These are phyloP conservation scores for Phytophthora nicotianae DNA, from an alignment of 352 stramenopile species.

Conservation along the genomic window DNA sequence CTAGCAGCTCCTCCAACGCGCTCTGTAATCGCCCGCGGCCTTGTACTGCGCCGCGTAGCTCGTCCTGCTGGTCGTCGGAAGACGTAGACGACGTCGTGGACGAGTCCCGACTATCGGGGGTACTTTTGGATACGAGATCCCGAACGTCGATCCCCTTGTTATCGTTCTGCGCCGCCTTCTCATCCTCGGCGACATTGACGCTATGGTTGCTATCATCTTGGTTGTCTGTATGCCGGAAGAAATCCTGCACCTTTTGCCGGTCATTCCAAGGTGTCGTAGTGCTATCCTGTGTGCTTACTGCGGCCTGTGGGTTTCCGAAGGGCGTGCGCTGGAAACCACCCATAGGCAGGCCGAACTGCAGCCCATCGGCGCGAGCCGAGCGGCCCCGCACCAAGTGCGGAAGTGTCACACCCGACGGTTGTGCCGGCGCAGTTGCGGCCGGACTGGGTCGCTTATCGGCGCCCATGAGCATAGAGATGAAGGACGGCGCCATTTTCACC, in stretches of 20 bases:
- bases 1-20: constrained; percentile 27
- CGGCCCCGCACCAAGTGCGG: constrained; percentile 31
- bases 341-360: constrained; percentile 43
- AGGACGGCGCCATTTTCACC: constrained; percentile 57
- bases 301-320: constrained; percentile 24
- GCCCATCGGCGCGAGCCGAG: constrained; percentile 20
- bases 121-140: constrained; percentile 50
- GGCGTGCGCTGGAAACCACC: constrained; percentile 25
- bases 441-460: constrained; percentile 25
- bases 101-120: constrained; percentile 18
- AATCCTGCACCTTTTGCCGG: constrained; percentile 61
- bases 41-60: constrained; percentile 9
- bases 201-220: constrained; percentile 1
- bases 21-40: constrained; percentile 23
- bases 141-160: constrained; percentile 67
- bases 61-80: constrained; percentile 33
- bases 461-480: constrained; percentile 64
- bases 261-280: constrained; percentile 43
- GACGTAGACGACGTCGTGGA: constrained; percentile 40
- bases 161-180: constrained; percentile 44
- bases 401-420: constrained; percentile 8
- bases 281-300: constrained; percentile 11
- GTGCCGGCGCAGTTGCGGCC: neutral
- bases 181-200: constrained; percentile 4
- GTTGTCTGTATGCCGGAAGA: constrained; percentile 50